Evolutionary conservation across 306 rosid genomes (phyloP).

Genomic region (Quercus parvula): DNA sequence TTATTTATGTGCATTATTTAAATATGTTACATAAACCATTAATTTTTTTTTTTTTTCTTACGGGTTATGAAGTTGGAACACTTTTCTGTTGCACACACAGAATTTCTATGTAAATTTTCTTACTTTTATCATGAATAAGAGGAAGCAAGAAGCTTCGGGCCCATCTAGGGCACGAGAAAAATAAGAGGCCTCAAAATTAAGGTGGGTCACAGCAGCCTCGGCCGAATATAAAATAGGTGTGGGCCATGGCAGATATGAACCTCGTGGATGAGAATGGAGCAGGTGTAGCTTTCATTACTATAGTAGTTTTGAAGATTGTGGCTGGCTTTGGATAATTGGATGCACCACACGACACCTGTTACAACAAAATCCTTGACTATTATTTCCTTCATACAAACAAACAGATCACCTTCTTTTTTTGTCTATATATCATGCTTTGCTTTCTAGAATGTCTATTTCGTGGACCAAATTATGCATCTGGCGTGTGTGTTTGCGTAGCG

Average conservation of each 20-base stretch:
- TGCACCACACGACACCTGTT: neutral
- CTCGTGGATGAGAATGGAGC: neutral
- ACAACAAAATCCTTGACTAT: neutral
- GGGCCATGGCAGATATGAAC: neutral
- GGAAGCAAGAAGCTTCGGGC: neutral
- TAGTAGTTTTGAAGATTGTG: neutral
- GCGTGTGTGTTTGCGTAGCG: too few species aligned
- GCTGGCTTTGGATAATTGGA: neutral
- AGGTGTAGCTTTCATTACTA: neutral
- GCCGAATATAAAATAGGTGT: too few species aligned
- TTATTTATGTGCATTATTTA: accelerated
- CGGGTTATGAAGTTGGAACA: too few species aligned
- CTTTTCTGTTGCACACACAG: too few species aligned
- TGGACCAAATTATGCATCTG: too few species aligned
- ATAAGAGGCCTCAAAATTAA: neutral
- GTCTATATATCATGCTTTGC: neutral
- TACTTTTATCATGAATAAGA: too few species aligned
- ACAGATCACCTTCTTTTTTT: neutral
- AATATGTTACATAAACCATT: accelerated
- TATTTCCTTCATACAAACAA: neutral
- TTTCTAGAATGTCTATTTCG: too few species aligned
- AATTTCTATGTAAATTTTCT: too few species aligned
- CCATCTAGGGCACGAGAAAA: neutral
- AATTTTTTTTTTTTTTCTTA: too few species aligned
- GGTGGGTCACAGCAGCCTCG: neutral